Percentiles rank a stretch among this genome's conserved stretches.
These are phyloP conservation scores for Dendryphion nanum DNA, from an alignment of 2,329 filamentous ascomycete species.

Conservation along the genomic window DNA sequence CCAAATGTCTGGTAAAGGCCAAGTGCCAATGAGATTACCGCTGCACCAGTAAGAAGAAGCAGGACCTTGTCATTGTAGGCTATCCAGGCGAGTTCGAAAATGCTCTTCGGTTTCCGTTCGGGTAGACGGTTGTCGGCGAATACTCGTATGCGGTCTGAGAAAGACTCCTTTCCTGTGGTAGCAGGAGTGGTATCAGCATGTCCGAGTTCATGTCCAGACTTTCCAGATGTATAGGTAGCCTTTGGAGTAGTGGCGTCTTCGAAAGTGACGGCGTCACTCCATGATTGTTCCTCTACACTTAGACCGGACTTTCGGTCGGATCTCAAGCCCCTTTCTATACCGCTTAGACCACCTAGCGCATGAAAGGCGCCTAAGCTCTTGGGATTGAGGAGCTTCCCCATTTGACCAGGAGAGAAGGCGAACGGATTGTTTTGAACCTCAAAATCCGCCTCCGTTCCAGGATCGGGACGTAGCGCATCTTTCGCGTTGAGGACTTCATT, in stretches of 20 bases:
- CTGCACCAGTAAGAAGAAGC: conserved; percentile 68
- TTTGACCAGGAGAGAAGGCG: conserved; percentile 76
- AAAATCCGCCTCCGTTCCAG: conserved; percentile 74
- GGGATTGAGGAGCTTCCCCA: conserved; percentile 78
- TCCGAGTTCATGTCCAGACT: conserved; percentile 10
- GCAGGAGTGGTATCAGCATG: conserved; percentile 19
- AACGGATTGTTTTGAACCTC: conserved; percentile 72
- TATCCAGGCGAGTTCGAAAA: conserved; percentile 73
- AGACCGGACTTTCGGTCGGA: conserved; percentile 65
- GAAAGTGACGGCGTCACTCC: conserved; percentile 67
- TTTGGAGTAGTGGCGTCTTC: conserved; percentile 55
- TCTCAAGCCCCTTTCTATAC: conserved; percentile 71
- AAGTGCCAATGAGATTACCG: conserved; percentile 70
- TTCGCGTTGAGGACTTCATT: conserved; percentile 62
- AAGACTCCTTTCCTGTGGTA: conserved; percentile 25
- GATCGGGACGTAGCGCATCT: conserved; percentile 72
- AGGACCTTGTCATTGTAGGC: conserved; percentile 81
- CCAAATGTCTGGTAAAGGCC: conserved; percentile 72
- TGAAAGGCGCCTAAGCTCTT: conserved; percentile 75
- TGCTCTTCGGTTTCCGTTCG: conserved; percentile 66
- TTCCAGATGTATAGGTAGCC: conserved; percentile 14
- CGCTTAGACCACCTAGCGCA: conserved; percentile 69
- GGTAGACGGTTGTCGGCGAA: conserved; percentile 71
- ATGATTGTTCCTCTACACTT: conserved; percentile 64
- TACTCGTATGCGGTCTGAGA: conserved; percentile 67